Conservation (phyloP, 306 rosid species). For the Casuarina equisetifolia region DNA sequence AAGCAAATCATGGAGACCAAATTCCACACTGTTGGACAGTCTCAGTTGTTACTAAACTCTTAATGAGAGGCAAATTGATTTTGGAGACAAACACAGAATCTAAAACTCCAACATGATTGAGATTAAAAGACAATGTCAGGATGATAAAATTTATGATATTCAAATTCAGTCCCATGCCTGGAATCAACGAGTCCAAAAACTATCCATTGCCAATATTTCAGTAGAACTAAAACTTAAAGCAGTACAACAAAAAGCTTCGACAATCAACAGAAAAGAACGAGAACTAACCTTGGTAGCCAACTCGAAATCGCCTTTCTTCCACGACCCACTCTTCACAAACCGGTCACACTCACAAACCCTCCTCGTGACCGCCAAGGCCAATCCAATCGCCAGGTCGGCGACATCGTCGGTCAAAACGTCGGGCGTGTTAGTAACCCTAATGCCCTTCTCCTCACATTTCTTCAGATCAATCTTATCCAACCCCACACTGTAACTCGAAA, state of each 20-base stretch:
- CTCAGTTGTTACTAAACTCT: background rate
- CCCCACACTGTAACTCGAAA: conserved; percentile 66
- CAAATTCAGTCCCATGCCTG: background rate
- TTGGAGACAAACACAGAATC: background rate
- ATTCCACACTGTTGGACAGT: background rate
- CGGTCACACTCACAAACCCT: conserved; percentile 45
- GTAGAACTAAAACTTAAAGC: background rate
- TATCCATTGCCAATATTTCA: background rate
- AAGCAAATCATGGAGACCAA: background rate
- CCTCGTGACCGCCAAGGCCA: conserved; percentile 47
- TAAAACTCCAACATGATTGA: background rate
- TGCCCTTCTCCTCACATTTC: conserved; percentile 43
- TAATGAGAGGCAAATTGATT: background rate
- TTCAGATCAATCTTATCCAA: conserved; percentile 58
- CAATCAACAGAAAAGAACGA: background rate
- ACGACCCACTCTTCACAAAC: conserved; percentile 36
- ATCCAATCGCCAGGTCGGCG: conserved; percentile 65
- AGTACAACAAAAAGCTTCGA: background rate
- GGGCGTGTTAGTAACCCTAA: conserved; percentile 68
- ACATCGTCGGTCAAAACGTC: conserved; percentile 70
- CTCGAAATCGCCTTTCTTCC: conserved; percentile 35
- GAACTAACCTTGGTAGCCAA: conserved; percentile 46
- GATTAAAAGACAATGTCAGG: background rate
- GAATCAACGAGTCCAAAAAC: background rate
- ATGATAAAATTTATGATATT: background rate